These are phyloP conservation scores for Herpetomonas muscarum DNA, from an alignment of 208 protist species.

Conservation along the genomic window DNA sequence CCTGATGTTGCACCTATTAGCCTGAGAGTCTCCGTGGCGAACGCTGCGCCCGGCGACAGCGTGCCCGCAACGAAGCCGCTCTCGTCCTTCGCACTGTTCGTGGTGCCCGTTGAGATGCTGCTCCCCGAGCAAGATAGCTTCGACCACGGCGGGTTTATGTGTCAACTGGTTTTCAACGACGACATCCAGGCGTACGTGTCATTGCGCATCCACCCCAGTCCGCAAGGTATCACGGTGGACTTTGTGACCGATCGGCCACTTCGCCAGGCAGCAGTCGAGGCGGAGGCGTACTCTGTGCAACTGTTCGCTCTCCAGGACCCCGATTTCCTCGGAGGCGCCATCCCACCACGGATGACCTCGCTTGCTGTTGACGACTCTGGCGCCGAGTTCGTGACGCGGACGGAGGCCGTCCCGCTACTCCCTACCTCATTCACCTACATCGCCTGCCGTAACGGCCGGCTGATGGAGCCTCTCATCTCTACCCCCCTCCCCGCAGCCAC, in stretches of 20 bases:
- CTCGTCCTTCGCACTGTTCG: constrained; percentile 14
- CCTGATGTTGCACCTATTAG: too few relatives aligned
- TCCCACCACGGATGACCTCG: not conserved
- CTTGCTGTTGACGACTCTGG: not conserved
- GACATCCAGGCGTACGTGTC: constrained; percentile 39
- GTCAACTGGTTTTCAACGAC: constrained; percentile 53
- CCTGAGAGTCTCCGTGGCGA: too few relatives aligned
- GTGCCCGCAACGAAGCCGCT: not conserved
- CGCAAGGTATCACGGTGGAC: constrained; percentile 17
- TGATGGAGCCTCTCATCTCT: not conserved
- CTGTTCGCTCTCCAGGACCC: constrained; percentile 1
- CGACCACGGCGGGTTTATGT: constrained; percentile 24
- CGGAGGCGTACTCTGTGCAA: not conserved
- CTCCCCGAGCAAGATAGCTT: constrained; percentile 33
- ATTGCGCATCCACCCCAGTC: constrained; percentile 19
- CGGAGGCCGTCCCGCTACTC: not conserved
- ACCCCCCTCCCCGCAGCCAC: not conserved
- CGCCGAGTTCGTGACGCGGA: not conserved
- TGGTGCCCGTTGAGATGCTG: constrained; percentile 28
- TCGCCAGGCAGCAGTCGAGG: not conserved
- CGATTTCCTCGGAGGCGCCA: not conserved
- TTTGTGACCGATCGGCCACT: constrained; percentile 43
- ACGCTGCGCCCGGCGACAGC: too few relatives aligned
- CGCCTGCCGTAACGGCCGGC: not conserved
- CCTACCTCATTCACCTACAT: not conserved